A percentile compares a stretch with the other conserved stretches of the same genome.
Evolutionary conservation across 2,329 filamentous ascomycete genomes (phyloP).

Genomic region (Talaromyces albobiverticillius): DNA sequence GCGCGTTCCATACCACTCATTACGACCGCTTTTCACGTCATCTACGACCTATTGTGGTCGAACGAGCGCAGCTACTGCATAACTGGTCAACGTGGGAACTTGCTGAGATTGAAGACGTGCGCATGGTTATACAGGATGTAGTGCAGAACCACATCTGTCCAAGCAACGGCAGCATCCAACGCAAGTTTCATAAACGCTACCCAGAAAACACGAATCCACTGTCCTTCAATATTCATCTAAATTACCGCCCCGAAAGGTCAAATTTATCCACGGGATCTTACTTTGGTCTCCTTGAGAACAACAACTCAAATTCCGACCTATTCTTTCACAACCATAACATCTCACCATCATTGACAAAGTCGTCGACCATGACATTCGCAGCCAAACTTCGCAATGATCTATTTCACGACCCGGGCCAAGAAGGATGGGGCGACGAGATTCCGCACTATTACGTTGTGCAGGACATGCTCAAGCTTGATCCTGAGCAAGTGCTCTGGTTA

Average conservation of each 20-base stretch:
- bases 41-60: conserved; percentile 44
- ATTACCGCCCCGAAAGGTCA: conserved; percentile 38
- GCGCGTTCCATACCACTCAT: conserved; percentile 55
- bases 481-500: conserved; percentile 57
- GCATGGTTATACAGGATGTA: conserved; percentile 54
- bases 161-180: conserved; percentile 58
- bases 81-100: conserved; percentile 57
- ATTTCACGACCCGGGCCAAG: conserved; percentile 53
- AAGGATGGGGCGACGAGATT: conserved; percentile 65
- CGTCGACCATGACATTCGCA: conserved; percentile 27
- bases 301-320: conserved; percentile 17
- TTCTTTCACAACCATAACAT: conserved; percentile 25
- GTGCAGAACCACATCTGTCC: conserved; percentile 59
- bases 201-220: conserved; percentile 50
- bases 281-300: conserved; percentile 9
- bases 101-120: conserved; percentile 59
- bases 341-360: conserved; percentile 10
- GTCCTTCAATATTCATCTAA: conserved; percentile 53
- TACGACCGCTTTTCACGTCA: conserved; percentile 52
- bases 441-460: conserved; percentile 63
- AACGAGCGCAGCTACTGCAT: conserved; percentile 56
- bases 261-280: conserved; percentile 6
- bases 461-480: conserved; percentile 63
- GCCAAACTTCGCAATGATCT: conserved; percentile 48
- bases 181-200: conserved; percentile 57